Base-by-base conservation (phyloP, 2,329 filamentous ascomycete genomes). In the Phaeomoniella chlamydospora region DNA sequence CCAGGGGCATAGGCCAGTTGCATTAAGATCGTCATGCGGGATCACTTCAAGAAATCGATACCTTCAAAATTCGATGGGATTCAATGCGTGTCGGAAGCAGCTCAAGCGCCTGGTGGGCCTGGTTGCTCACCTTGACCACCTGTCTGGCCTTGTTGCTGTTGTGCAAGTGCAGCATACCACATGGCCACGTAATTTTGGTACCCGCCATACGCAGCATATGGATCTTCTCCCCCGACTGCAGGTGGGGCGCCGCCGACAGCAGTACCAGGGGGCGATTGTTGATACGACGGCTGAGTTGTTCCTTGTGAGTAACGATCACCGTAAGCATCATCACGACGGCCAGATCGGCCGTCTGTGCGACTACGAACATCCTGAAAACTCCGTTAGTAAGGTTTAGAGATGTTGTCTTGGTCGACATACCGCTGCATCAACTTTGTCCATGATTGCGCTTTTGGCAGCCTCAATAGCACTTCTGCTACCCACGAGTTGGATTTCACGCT, bases 361-460 rank as follows among this genome's bases (percentile, higher is more conserved):
- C 61, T 63, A 52, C 64, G 63, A 45, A 62, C 58, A 48, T 60
- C 60, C 65, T 70, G 44, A 15, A 34, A 33, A n/a, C n/a, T 35
- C 17, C 16, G 42, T 44, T 36, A 53, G 53, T 42, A 45, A 43
- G 19, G 31, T 31, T 13, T 13, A 14, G 15, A 29, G 36, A 55
- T 45, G 53, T 46, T 5, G 22, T 13, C 18, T 19, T 26, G 10
- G 15, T n/a, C n/a, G 11, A 71, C 79, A 61, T 72, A 87, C 78
- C 55, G 88, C 84, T 52, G 83, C 80, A 42, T 93, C 84, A 34
- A 94, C 84, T 61, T 94, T 94, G 47, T 93, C 86, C 55, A 85
- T 82, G 42, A 94, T 93, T 31, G 83, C 81, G 47, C 68, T 68
- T 62, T 92, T 92, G 22, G 87, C 87, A 44, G 75, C 73, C 36